These are phyloP conservation scores for Eutrema japonicum DNA, from an alignment of 345 rosid species.

Conservation along the genomic window DNA sequence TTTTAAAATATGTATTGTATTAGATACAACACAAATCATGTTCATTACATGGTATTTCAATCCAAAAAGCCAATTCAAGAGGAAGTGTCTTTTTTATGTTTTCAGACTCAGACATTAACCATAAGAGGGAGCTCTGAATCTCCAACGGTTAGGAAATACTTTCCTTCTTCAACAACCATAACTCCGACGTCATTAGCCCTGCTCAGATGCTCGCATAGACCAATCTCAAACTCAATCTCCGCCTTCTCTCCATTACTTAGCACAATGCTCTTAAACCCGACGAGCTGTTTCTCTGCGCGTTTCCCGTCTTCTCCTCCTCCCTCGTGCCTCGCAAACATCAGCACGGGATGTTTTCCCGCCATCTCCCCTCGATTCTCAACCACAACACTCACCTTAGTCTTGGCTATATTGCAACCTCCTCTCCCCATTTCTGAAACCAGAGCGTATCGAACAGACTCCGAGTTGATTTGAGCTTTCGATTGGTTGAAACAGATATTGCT, in stretches of 20 bases:
- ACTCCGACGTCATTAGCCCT: constrained; percentile 68
- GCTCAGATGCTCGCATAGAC: constrained; percentile 68
- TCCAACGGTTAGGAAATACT: constrained; percentile 69
- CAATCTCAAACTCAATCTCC: constrained; percentile 60
- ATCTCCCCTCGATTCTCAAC: constrained; percentile 66
- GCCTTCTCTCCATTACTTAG: constrained; percentile 58
- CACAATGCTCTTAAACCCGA: constrained; percentile 71
- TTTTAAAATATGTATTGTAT: constrained; percentile 23
- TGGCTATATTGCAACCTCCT: constrained; percentile 51
- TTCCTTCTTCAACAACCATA: constrained; percentile 75
- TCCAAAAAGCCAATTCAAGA: constrained; percentile 14
- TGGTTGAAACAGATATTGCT: constrained; percentile 48
- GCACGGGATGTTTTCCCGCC: constrained; percentile 74
- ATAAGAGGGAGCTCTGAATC: constrained; percentile 59
- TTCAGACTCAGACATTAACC: constrained; percentile 47
- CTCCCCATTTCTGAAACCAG: constrained; percentile 58
- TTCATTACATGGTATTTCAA: constrained; percentile 29
- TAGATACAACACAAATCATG: constrained; percentile 12
- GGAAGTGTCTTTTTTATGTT: constrained; percentile 40
- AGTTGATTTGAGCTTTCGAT: constrained; percentile 35
- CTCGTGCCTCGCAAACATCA: constrained; percentile 62
- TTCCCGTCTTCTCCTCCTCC: constrained; percentile 52
- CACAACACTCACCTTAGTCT: constrained; percentile 49
- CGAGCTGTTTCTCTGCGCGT: constrained; percentile 65
- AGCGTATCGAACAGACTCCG: constrained; percentile 35